phyloP scores from a whole-genome alignment of 768 basidiomycete species.

The Tubosaeta brunneosetosa region DNA sequence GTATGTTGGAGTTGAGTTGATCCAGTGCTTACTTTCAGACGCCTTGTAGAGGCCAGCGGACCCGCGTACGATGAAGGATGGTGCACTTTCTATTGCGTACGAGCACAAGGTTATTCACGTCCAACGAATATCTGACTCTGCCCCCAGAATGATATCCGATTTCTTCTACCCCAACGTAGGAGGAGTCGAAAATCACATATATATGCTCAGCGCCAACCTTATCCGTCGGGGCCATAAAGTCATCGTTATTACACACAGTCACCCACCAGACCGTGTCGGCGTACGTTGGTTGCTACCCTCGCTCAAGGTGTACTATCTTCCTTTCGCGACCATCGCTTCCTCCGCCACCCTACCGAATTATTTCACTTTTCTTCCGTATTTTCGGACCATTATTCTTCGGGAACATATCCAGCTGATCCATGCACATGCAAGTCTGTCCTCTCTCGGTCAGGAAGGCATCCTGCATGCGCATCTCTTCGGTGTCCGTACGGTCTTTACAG shows the following conservation, averaged over 20 bases:
- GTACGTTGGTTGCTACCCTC: constrained; percentile 83
- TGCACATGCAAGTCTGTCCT: constrained; percentile 86
- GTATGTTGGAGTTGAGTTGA: no score
- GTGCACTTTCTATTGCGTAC: constrained; percentile 28
- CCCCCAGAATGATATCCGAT: constrained; percentile 84
- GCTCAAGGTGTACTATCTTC: constrained; percentile 93
- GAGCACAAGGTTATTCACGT: background rate
- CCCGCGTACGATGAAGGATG: constrained; percentile 25
- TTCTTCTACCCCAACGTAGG: constrained; percentile 95
- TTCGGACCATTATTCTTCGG: constrained; percentile 81
- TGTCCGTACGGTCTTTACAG: constrained; percentile 90
- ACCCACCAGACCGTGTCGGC: constrained; percentile 80
- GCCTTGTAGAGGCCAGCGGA: no score
- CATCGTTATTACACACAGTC: constrained; percentile 91
- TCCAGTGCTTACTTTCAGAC: no score
- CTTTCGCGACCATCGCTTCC: constrained; percentile 82
- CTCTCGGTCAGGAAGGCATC: constrained; percentile 89
- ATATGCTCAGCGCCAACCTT: constrained; percentile 82
- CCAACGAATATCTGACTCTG: background rate
- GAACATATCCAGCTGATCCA: constrained; percentile 88
- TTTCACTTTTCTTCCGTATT: constrained; percentile 86
- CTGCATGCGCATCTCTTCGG: constrained; percentile 85
- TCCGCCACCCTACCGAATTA: constrained; percentile 94
- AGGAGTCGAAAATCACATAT: constrained; percentile 96
- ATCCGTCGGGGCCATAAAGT: constrained; percentile 86